Evolutionary conservation across 2,329 filamentous ascomycete genomes (phyloP).

Genomic region (Podosphaera fusca): DNA sequence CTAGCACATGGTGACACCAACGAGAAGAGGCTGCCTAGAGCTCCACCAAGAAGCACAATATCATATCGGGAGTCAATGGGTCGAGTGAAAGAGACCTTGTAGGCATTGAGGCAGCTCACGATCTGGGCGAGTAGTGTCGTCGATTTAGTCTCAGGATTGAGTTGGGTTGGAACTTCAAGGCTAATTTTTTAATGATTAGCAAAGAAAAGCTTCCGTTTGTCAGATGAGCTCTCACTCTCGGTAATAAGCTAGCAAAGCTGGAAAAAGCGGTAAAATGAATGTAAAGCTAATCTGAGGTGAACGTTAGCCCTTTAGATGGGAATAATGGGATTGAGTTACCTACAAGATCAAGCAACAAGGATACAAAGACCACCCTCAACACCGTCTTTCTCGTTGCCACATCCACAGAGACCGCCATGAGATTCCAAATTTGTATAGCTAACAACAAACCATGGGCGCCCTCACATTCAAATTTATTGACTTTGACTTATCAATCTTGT

Average conservation of each 20-base stretch:
- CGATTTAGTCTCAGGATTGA: conserved; percentile 20
- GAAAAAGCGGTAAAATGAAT: conserved; percentile 91
- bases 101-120: conserved; percentile 65
- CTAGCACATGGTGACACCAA: conserved; percentile 15
- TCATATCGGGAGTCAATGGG: conserved; percentile 94
- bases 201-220: not conserved
- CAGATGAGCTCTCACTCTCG: conserved; percentile 36
- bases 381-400: conserved; percentile 50
- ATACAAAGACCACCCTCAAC: conserved; percentile 69
- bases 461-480: too few species aligned
- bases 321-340: conserved; percentile 12
- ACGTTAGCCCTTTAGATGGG: not conserved
- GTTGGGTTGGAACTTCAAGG: conserved; percentile 37
- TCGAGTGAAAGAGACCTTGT: conserved; percentile 79
- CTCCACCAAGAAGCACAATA: conserved; percentile 83
- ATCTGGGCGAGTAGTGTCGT: conserved; percentile 55
- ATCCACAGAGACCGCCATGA: conserved; percentile 21
- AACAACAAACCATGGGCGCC: not conserved
- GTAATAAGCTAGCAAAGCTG: conserved; percentile 89
- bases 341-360: conserved; percentile 75
- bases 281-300: conserved; percentile 38
- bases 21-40: conserved; percentile 77
- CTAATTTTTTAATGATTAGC: conserved; percentile 19
- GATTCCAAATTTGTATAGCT: not conserved
- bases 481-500: too few species aligned